phyloP scores from a whole-genome alignment of 2,329 filamentous ascomycete species.

The Huntiella moniliformis region DNA sequence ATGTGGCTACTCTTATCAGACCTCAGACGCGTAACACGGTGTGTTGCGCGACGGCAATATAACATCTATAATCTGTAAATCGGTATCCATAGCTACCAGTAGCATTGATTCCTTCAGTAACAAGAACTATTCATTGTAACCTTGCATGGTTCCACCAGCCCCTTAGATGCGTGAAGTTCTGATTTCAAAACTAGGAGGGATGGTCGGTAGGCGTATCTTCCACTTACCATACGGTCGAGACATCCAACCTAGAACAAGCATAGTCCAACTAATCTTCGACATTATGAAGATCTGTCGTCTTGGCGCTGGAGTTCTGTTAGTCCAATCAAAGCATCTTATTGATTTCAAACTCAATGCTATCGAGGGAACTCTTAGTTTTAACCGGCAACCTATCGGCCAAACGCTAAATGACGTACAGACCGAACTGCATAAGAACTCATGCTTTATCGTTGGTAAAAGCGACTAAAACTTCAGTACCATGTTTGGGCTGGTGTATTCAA shows the following conservation, averaged over 20 bases:
- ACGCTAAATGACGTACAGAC: slow-evolving; percentile 23
- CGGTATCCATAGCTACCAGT: too few relatives aligned
- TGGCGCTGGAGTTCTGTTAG: slow-evolving; percentile 34
- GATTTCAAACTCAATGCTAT: slow-evolving; percentile 45
- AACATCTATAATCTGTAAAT: too few relatives aligned
- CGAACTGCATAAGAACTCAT: slow-evolving; percentile 24
- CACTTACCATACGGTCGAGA: slow-evolving; percentile 40
- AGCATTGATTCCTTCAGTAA: too few relatives aligned
- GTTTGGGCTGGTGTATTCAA: slow-evolving; percentile 43
- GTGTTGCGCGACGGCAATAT: too few relatives aligned
- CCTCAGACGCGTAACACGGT: too few relatives aligned
- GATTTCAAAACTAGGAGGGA: slow-evolving; percentile 31
- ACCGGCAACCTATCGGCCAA: slow-evolving; percentile 14
- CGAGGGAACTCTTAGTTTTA: slow-evolving; percentile 19
- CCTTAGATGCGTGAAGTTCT: too few relatives aligned
- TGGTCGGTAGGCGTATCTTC: slow-evolving; percentile 34
- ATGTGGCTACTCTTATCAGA: too few relatives aligned
- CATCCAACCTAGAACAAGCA: slow-evolving; percentile 18
- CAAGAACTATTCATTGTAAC: too few relatives aligned
- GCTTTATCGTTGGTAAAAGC: slow-evolving; percentile 46
- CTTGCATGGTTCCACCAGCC: too few relatives aligned
- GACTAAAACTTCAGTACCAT: slow-evolving; percentile 43
- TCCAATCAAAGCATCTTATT: slow-evolving; percentile 44
- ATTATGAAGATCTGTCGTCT: slow-evolving; percentile 24
- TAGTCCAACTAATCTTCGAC: slow-evolving; percentile 21